Evolutionary conservation across 805 yeast species (phyloP).

Genomic region (Cyberlindnera galapagoensis): DNA sequence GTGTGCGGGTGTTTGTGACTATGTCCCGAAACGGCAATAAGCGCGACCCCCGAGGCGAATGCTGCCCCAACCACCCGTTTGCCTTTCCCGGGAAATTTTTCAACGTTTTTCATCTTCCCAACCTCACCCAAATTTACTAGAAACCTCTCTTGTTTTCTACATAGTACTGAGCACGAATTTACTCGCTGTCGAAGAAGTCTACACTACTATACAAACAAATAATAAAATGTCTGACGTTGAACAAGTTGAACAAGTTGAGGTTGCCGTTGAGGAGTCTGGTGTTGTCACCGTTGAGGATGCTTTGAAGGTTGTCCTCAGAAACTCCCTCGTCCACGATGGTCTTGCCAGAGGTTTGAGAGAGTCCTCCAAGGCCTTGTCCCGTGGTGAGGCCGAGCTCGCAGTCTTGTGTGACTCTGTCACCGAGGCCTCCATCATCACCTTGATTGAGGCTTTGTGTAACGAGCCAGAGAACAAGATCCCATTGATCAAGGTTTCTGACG

Average conservation of each 20-base stretch:
- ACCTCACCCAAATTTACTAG: not conserved
- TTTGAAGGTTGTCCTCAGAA: slow-evolving; percentile 95
- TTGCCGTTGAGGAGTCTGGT: slow-evolving; percentile 79
- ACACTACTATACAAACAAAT: slow-evolving; percentile 16
- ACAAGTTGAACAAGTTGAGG: slow-evolving; percentile 75
- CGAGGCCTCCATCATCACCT: slow-evolving; percentile 92
- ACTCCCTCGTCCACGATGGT: slow-evolving; percentile 97
- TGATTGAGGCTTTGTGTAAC: slow-evolving; percentile 98
- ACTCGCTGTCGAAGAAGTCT: slow-evolving; percentile 69
- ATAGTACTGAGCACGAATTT: slow-evolving; percentile 54
- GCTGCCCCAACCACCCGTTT: slow-evolving; percentile 1
- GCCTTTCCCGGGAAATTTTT: slow-evolving; percentile 1
- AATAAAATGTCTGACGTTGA: slow-evolving; percentile 89
- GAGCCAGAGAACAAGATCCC: slow-evolving; percentile 96
- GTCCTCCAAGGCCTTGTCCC: slow-evolving; percentile 97
- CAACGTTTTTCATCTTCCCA: slow-evolving; percentile 1
- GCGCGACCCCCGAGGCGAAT: too few species aligned
- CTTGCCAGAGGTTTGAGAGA: slow-evolving; percentile 99
- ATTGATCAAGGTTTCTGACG: slow-evolving; percentile 98
- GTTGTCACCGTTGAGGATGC: slow-evolving; percentile 97
- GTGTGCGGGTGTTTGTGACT: slow-evolving; percentile 15
- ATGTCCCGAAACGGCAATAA: too few species aligned
- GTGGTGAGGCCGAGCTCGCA: slow-evolving; percentile 96
- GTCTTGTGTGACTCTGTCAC: slow-evolving; percentile 98
- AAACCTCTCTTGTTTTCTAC: slow-evolving; percentile 6